A percentile compares a stretch with the other conserved stretches of the same genome.
Evolutionary conservation across 2,329 filamentous ascomycete genomes (phyloP).

Genomic region (Fusarium heterosporum): DNA sequence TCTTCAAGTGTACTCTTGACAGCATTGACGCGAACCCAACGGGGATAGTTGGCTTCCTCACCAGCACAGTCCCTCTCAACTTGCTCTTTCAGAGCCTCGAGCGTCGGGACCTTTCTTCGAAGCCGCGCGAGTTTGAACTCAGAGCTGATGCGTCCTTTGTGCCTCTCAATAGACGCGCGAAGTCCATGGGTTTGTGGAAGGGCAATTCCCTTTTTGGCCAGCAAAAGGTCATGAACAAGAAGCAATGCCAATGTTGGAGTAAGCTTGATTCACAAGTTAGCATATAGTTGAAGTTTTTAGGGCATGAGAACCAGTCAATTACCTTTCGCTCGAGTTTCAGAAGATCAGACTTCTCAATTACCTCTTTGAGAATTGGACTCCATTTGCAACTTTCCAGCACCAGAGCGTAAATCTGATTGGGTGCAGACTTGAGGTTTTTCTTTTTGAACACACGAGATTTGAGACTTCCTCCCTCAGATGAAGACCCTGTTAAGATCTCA

Average conservation of each 20-base stretch:
- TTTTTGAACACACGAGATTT: slow-evolving; percentile 86
- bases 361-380: slow-evolving; percentile 85
- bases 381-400: slow-evolving; percentile 91
- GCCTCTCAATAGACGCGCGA: slow-evolving; percentile 77
- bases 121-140: slow-evolving; percentile 87
- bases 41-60: slow-evolving; percentile 73
- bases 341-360: slow-evolving; percentile 84
- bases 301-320: slow-evolving; percentile 31
- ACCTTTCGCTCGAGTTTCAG: slow-evolving; percentile 88
- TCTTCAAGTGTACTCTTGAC: slow-evolving; percentile 76
- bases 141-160: slow-evolving; percentile 82
- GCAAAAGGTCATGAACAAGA: slow-evolving; percentile 85
- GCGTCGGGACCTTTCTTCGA: slow-evolving; percentile 73
- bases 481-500: slow-evolving; percentile 72
- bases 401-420: slow-evolving; percentile 87
- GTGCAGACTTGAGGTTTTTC: slow-evolving; percentile 79
- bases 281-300: not conserved
- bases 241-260: slow-evolving; percentile 83
- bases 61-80: slow-evolving; percentile 64
- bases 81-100: slow-evolving; percentile 73
- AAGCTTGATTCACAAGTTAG: slow-evolving; percentile 65
- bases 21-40: slow-evolving; percentile 91
- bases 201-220: slow-evolving; percentile 84
- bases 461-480: slow-evolving; percentile 75
- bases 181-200: slow-evolving; percentile 84